Percentiles rank a stretch among this genome's conserved stretches.
Conservation (phyloP, 2,329 filamentous ascomycete species). For the Arthrobotrys entomopaga region DNA sequence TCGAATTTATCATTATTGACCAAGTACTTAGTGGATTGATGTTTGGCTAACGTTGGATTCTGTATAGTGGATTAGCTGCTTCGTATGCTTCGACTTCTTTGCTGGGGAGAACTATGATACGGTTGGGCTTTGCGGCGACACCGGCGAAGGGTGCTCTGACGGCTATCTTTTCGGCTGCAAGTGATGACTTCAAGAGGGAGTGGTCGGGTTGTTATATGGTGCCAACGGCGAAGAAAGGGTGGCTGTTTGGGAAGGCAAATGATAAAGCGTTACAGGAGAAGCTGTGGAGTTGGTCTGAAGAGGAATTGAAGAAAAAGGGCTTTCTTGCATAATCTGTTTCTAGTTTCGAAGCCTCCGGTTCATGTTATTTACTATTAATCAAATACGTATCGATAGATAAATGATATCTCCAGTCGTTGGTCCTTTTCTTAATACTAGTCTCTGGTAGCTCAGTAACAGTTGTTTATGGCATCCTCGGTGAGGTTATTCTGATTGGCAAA, state of each 20-base stretch:
- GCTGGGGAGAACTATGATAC: slow-evolving; percentile 27
- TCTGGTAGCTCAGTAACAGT: no score
- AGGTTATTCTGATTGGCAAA: no score
- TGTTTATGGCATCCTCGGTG: no score
- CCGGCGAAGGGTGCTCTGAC: slow-evolving; percentile 37
- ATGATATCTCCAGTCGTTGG: no score
- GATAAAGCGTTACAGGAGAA: slow-evolving; percentile 36
- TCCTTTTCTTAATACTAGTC: no score
- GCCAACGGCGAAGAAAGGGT: slow-evolving; percentile 26
- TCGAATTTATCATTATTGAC: not conserved
- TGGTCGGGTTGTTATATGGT: slow-evolving; percentile 45
- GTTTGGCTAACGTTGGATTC: not conserved
- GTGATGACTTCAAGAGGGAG: slow-evolving; percentile 39
- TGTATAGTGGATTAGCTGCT: slow-evolving; percentile 19
- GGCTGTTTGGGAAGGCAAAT: slow-evolving; percentile 22
- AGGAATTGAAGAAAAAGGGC: slow-evolving; percentile 32
- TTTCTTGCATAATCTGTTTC: slow-evolving; percentile 13
- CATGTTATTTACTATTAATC: no score
- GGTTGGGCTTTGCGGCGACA: slow-evolving; percentile 23
- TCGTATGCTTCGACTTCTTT: slow-evolving; percentile 20
- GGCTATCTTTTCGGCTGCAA: slow-evolving; percentile 26
- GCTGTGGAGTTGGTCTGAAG: slow-evolving; percentile 42
- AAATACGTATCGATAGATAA: no score
- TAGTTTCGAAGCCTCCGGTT: no score
- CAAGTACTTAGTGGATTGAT: no score